Evolutionary conservation across 2,329 filamentous ascomycete species (phyloP).

Genomic region (Alternaria ventricosa): DNA sequence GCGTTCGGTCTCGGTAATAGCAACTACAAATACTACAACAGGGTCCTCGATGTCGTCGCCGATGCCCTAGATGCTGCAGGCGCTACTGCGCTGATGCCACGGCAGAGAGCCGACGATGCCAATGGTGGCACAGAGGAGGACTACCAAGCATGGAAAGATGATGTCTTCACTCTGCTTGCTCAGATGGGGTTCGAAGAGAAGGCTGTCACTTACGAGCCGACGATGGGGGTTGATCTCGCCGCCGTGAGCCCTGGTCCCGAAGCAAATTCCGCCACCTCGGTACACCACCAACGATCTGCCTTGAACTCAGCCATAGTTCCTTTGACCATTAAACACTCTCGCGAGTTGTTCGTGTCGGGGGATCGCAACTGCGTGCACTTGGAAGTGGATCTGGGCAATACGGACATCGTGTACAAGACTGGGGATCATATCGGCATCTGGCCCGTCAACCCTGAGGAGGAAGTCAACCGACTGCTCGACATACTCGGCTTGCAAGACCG

Average conservation of each 20-base stretch:
- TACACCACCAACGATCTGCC: constrained; percentile 38
- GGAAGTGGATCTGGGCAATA: constrained; percentile 48
- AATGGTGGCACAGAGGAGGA: constrained; percentile 53
- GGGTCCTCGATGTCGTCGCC: constrained; percentile 48
- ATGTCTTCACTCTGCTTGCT: constrained; percentile 42
- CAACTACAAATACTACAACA: constrained; percentile 57
- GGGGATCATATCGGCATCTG: constrained; percentile 53
- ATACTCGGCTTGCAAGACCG: constrained; percentile 32
- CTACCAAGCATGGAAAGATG: constrained; percentile 53
- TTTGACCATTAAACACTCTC: constrained; percentile 38
- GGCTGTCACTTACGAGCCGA: constrained; percentile 43
- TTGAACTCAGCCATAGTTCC: constrained; percentile 42
- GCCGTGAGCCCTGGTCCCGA: constrained; percentile 15
- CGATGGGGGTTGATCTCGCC: constrained; percentile 31
- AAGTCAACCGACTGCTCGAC: constrained; percentile 45
- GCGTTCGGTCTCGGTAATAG: constrained; percentile 56
- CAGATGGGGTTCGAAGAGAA: constrained; percentile 43
- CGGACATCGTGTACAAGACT: constrained; percentile 52
- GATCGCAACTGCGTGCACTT: constrained; percentile 52
- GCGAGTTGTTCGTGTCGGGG: constrained; percentile 46
- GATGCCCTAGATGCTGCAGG: constrained; percentile 42
- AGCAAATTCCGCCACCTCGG: constrained; percentile 25
- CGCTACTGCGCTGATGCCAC: constrained; percentile 39
- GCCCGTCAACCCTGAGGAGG: constrained; percentile 49
- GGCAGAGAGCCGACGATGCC: constrained; percentile 51